Evolutionary conservation across 768 basidiomycete genomes (phyloP), one percentile per base, ranked within the genome.

Genomic region (Piloderma croceum): DNA sequence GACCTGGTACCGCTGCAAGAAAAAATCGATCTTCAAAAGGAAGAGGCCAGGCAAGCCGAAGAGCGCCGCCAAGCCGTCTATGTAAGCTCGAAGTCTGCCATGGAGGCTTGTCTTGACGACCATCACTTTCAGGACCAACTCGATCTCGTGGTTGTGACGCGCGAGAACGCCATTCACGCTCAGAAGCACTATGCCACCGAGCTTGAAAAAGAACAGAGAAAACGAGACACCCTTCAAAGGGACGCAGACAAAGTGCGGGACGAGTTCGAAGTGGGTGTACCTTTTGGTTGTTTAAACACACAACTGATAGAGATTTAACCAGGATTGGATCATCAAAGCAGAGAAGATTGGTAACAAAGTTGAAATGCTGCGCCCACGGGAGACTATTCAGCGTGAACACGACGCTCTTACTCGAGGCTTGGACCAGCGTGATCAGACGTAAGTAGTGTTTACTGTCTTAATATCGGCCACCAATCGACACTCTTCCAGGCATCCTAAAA

Each of bases 121-220:
- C 46, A 18, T 24, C n/a, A 35, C 40, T 15, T 36, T 18, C 42
- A 88, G 84, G 50, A 53, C 17, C 65, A 69, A 47, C 63, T 81
- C 2, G 67, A 73, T 31, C 60, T 60, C 3, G 77, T 76, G 1
- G 77, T 68, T 4, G 64, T 60, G 18, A 53, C 56, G 21, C 73
- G 83, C 24, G 44, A 80, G 24, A 51, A 68, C 18, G 74, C 75
- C 2, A 76, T 81, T 52, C 68, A 61, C 33, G 54, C 61, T 22
- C 65, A 69, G 42, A 55, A 60, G 1, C 66, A 77, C 51, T 87
- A 69, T 41, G 55, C 64, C 18, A 54, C 60, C 6, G 89, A 84
- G 48, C 60, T 81, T 0, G 64, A 61, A 5, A 64, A 66, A 0
- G 80, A 83, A 48, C 59, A 68, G 45, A 58, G 53, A 33, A 67